These are phyloP conservation scores for Plasmodium billcollinsi DNA, from an alignment of 169 alveolate genomes.

Conservation along the genomic window DNA sequence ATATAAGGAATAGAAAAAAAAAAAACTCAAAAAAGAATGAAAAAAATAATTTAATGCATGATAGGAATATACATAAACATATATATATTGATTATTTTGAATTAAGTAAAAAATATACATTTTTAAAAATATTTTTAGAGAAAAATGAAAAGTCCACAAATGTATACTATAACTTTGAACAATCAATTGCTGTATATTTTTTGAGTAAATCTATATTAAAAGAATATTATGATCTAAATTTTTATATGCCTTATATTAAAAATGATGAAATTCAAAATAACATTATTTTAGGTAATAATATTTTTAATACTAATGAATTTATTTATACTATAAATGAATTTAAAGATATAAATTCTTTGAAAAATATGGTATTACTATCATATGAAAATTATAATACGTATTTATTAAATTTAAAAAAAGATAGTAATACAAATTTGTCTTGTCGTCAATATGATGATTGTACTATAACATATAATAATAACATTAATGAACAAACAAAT, in stretches of 20 bases:
- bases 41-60: conserved; percentile 52
- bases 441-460: not conserved
- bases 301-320: not conserved
- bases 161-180: conserved; percentile 37
- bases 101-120: conserved; percentile 56
- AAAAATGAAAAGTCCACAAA: conserved; percentile 35
- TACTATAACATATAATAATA: not conserved
- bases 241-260: conserved; percentile 62
- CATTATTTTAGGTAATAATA: not conserved
- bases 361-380: conserved; percentile 10
- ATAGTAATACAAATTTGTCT: not conserved
- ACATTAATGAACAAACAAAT: not conserved
- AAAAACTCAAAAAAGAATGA: not conserved
- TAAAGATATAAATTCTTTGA: conserved; percentile 16
- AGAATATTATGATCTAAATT: conserved; percentile 44
- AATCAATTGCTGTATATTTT: conserved; percentile 54
- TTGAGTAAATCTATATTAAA: conserved; percentile 71
- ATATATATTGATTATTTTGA: conserved; percentile 36
- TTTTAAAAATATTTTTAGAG: conserved; percentile 27
- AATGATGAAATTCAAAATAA: not conserved
- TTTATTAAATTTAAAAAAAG: conserved; percentile 13
- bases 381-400: conserved; percentile 28
- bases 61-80: conserved; percentile 57
- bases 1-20: not conserved
- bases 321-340: not conserved